Evolutionary conservation across 495 filamentous ascomycete genomes (phyloP).

Genomic region (Aspergillus sparsus): DNA sequence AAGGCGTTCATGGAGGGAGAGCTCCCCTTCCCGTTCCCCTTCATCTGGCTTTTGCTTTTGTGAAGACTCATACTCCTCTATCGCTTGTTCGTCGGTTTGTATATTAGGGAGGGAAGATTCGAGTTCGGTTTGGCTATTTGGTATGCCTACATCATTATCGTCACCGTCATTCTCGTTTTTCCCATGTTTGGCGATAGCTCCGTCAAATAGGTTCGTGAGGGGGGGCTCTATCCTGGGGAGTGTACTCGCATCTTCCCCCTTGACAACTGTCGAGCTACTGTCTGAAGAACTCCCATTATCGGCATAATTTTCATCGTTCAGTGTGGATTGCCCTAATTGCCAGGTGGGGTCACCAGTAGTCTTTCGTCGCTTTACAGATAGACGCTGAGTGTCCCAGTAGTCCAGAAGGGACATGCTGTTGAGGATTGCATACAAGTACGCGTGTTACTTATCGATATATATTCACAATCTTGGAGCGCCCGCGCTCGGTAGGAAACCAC

Average conservation of each 20-base stretch:
- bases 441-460: slow-evolving; percentile 17
- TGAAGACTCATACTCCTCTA: slow-evolving; percentile 76
- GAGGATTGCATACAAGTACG: not conserved
- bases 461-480: not conserved
- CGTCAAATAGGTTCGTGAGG: too few relatives aligned
- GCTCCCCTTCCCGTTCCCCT: slow-evolving; percentile 32
- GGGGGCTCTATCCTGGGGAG: not conserved
- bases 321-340: not conserved
- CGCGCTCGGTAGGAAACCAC: not conserved
- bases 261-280: slow-evolving; percentile 12
- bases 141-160: slow-evolving; percentile 28
- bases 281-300: slow-evolving; percentile 5
- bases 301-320: not conserved
- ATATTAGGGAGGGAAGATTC: slow-evolving; percentile 74
- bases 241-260: slow-evolving; percentile 1
- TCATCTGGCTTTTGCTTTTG: slow-evolving; percentile 31
- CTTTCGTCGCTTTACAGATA: slow-evolving; percentile 40
- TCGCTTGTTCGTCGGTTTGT: slow-evolving; percentile 66
- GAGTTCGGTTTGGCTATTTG: slow-evolving; percentile 61
- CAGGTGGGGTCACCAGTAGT: slow-evolving; percentile 6
- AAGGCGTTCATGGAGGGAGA: slow-evolving; percentile 49
- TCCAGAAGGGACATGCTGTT: slow-evolving; percentile 45
- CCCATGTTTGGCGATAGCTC: slow-evolving; percentile 23
- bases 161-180: slow-evolving; percentile 38
- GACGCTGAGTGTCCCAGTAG: slow-evolving; percentile 45